Evolutionary conservation across 345 rosid genomes (phyloP), one percentile per base, ranked within the genome.

Genomic region (Arabidopsis suecica): DNA sequence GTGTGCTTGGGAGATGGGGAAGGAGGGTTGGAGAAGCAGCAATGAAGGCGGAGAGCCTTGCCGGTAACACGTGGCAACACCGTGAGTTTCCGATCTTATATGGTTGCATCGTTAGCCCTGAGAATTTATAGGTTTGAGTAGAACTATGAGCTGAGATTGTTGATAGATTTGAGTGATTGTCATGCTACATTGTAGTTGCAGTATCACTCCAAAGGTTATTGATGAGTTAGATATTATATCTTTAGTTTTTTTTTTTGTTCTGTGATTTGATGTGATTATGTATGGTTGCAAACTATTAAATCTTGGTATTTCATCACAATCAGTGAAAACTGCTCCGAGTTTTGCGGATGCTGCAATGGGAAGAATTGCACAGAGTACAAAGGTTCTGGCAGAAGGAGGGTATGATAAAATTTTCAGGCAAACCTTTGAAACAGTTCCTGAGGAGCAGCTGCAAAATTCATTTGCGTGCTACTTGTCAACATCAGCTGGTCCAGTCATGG

Each of bases 401-500:
- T 86, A 88, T 67, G 95, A 88, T 78, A 89, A 86, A 49, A 84
- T 86, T 30, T 89, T 89, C 73, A 81, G 75, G 58, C 90, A 88
- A 74, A 85, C 89, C 9, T 89, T 89, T 71, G 95, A 88, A 68
- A 88, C 91, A 12, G 87, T 73, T 73, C 88, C 92, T 13, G 90
- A 86, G 66, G 95, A 88, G 76, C 68, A 78, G 66, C 86, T 89
- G 34, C 82, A 50, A 49, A 75, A 80, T 65, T 83, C 89, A 20
- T 88, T 10, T 80, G 92, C 92, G 18, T 89, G 95, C 47, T 89
- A 88, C 84, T 79, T 85, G 50, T 87, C 90, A 8, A 88, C 92
- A 76, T 89, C 92, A 56, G 95, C 92, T 68, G 95, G 95, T 71
- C 95, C 95, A 42, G 92, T 89, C 62, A 89, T 89, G 92, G 95